Percentiles rank a stretch among this genome's conserved stretches.
Conservation (phyloP, 176 grass and related monocot genomes). For the Ensete glaucum region DNA sequence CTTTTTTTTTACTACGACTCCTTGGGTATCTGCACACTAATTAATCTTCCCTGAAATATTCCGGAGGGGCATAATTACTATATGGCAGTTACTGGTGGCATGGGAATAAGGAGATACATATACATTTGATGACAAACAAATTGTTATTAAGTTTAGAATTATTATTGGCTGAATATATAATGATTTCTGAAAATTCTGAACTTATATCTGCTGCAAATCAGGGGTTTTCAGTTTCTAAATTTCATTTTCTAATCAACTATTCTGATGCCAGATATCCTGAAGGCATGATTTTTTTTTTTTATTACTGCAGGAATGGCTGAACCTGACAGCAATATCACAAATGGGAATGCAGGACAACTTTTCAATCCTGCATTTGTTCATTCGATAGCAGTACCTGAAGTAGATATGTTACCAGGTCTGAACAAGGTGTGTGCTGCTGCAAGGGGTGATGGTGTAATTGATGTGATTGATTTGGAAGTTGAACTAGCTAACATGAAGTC, state of each 20-base stretch:
- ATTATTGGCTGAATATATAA: background rate
- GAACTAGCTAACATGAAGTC: conserved; percentile 41
- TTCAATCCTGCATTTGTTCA: conserved; percentile 96
- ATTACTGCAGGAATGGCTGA: conserved; percentile 52
- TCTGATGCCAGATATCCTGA: background rate
- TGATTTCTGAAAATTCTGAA: background rate
- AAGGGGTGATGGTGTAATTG: conserved; percentile 81
- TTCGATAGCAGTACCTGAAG: conserved; percentile 66
- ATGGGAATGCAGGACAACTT: conserved; percentile 52
- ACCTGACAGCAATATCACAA: conserved; percentile 35
- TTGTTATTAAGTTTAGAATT: background rate
- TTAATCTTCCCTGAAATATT: background rate
- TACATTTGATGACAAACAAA: background rate
- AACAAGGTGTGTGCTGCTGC: conserved; percentile 91
- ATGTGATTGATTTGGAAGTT: conserved; percentile 78
- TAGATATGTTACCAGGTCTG: conserved; percentile 39
- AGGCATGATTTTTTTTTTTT: background rate
- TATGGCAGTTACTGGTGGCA: background rate
- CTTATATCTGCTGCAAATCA: background rate
- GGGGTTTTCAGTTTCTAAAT: background rate
- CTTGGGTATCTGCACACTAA: too few relatives aligned
- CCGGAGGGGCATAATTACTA: background rate
- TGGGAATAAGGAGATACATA: background rate
- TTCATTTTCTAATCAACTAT: background rate
- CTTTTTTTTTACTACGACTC: too few relatives aligned